phyloP scores from a whole-genome alignment of 306 rosid genomes.

The Chamaecrista fasciculata region DNA sequence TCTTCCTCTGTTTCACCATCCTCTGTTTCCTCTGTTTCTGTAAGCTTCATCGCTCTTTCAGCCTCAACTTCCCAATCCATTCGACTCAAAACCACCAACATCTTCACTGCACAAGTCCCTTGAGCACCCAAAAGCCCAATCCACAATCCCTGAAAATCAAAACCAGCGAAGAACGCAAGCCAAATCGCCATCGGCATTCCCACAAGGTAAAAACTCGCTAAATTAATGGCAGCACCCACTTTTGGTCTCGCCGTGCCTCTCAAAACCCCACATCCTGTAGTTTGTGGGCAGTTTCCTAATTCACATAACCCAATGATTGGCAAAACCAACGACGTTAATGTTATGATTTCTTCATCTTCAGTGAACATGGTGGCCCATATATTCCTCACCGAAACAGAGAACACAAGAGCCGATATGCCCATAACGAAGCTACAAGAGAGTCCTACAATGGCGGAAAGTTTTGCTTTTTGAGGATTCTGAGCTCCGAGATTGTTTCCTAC shows the following conservation, averaged over 20 bases:
- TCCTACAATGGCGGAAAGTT: conserved; percentile 69
- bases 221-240: conserved; percentile 74
- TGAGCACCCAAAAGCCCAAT: conserved; percentile 83
- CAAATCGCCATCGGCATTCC: conserved; percentile 90
- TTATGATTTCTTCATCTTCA: conserved; percentile 55
- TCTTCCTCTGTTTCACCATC: conserved; percentile 39
- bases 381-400: conserved; percentile 60
- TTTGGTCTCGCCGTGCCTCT: conserved; percentile 92
- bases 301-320: conserved; percentile 91
- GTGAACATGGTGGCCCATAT: conserved; percentile 87
- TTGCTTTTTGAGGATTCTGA: conserved; percentile 57
- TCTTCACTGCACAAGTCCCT: conserved; percentile 71
- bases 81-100: conserved; percentile 65
- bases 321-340: conserved; percentile 60
- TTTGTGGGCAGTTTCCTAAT: conserved; percentile 91
- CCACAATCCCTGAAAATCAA: conserved; percentile 87
- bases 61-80: conserved; percentile 80
- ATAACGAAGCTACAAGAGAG: conserved; percentile 61
- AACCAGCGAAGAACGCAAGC: conserved; percentile 53
- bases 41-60: conserved; percentile 55
- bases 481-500: conserved; percentile 90
- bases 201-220: conserved; percentile 83
- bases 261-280: conserved; percentile 92
- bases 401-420: conserved; percentile 54
- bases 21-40: conserved; percentile 36